Conservation (phyloP, 768 basidiomycete genomes). For the Tylopilus vinaceipallidus region DNA sequence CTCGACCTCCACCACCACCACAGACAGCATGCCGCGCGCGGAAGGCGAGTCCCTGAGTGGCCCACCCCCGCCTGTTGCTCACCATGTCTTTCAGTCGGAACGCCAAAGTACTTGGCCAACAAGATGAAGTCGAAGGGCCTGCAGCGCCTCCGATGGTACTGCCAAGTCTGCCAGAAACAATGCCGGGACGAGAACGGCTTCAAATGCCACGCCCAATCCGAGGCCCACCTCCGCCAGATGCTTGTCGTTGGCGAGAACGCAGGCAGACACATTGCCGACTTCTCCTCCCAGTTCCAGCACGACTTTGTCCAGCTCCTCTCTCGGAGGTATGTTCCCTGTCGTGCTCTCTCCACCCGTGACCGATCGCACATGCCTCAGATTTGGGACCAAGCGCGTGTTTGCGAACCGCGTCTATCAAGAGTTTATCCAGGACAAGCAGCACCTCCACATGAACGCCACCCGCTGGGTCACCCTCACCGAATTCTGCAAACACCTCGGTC, state of each 20-base stretch:
- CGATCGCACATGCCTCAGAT: conserved; percentile 40
- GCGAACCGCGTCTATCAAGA: conserved; percentile 98
- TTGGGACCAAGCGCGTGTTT: conserved; percentile 91
- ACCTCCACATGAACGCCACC: conserved; percentile 98
- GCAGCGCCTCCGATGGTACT: conserved; percentile 96
- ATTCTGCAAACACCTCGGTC: conserved; percentile 87
- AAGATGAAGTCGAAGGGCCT: conserved; percentile 98
- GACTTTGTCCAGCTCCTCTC: conserved; percentile 92
- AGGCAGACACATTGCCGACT: conserved; percentile 87
- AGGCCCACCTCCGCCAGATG: conserved; percentile 94
- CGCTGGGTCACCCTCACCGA: conserved; percentile 98
- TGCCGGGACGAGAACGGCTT: conserved; percentile 99
- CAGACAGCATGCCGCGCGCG: conserved; percentile 70
- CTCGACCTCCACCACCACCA: neutral
- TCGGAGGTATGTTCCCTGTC: conserved; percentile 55
- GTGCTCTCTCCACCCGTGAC: neutral
- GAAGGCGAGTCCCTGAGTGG: conserved; percentile 51
- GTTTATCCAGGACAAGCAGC: conserved; percentile 90
- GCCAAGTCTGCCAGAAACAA: conserved; percentile 99
- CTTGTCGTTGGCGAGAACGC: conserved; percentile 94
- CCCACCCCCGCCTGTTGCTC: too few relatives aligned
- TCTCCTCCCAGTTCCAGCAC: conserved; percentile 83
- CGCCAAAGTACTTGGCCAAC: conserved; percentile 88
- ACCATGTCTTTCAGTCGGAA: conserved; percentile 57
- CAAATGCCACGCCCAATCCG: conserved; percentile 89